These are phyloP conservation scores for Phialophora tarda DNA, from an alignment of 2,329 filamentous ascomycete species.

Conservation along the genomic window DNA sequence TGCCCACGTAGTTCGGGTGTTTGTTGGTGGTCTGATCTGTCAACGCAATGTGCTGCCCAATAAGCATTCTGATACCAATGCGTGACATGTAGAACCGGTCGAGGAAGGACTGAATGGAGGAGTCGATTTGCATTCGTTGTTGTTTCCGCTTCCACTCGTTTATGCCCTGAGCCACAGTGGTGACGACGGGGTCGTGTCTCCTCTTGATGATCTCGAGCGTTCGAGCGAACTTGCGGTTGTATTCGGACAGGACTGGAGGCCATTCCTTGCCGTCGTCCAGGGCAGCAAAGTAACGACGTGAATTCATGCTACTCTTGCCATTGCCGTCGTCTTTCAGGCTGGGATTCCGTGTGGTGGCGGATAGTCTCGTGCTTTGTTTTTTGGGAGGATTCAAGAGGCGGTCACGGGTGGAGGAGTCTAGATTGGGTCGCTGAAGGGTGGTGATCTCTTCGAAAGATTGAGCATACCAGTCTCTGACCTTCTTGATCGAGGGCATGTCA, in stretches of 20 bases:
- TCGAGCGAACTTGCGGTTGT: slow-evolving; percentile 89
- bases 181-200: slow-evolving; percentile 94
- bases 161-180: slow-evolving; percentile 96
- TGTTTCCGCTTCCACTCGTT: slow-evolving; percentile 96
- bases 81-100: slow-evolving; percentile 99
- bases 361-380: slow-evolving; percentile 68
- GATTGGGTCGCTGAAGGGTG: slow-evolving; percentile 75
- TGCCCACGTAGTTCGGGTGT: slow-evolving; percentile 94
- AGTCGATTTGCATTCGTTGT: slow-evolving; percentile 97
- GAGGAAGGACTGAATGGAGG: slow-evolving; percentile 91
- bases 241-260: slow-evolving; percentile 92
- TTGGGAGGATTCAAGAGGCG: slow-evolving; percentile 66
- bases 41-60: slow-evolving; percentile 96
- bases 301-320: slow-evolving; percentile 57
- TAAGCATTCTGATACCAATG: slow-evolving; percentile 98
- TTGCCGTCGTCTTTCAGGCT: slow-evolving; percentile 75
- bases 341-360: slow-evolving; percentile 86
- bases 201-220: slow-evolving; percentile 93
- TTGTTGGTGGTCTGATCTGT: slow-evolving; percentile 89
- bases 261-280: slow-evolving; percentile 87
- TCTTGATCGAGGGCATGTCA: slow-evolving; percentile 96
- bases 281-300: slow-evolving; percentile 84
- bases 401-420: slow-evolving; percentile 76
- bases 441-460: slow-evolving; percentile 99
- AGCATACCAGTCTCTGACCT: slow-evolving; percentile 97